Evolutionary conservation across 2,329 filamentous ascomycete species (phyloP), one percentile per base, ranked within the genome.

Genomic region (Eurotiales sp.): DNA sequence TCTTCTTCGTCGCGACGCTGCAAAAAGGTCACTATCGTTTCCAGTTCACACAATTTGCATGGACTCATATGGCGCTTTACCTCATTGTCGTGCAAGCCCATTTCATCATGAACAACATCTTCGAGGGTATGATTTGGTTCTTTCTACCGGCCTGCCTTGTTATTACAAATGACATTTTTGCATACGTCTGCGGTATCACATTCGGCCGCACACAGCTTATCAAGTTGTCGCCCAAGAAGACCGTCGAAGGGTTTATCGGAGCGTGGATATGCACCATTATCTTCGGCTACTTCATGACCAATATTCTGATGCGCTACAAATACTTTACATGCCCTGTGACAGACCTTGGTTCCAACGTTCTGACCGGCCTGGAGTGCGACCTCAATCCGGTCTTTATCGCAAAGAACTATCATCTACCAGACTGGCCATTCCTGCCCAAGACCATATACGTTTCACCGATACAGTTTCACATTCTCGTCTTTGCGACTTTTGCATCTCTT

Each of bases 111-210:
- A 99, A 99, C 80, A 99, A 99, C 72, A 87, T 99, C 59, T 95
- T 99, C 62, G 93, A 99, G 75, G 93, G 93, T 75, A 90, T 99
- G 88, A 95, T 99, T 69, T 99, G 93, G 93, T 97, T 99, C 79
- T 96, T 97, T 80, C 75, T 99, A 40, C 93, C 93, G 7, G 91
- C 90, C 7, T 86, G 90, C 48, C 82, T 99, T 61, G 93, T 99
- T 69, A 96, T 99, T 67, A 96, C 89, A 57, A 99, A 99, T 71
- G 93, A 99, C 68, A 99, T 99, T 58, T 97, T 95, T 64, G 93
- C 93, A 62, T 99, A 99, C 69, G 84, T 99, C 55, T 96, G 91
- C 70, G 93, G 93, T 55, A 97, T 99, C 66, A 92, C 91, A 19
- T 96, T 99, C 70, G 93, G 93, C 46, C 85, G 90, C 51, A 97